Evolutionary conservation across 2,329 filamentous ascomycete species (phyloP).

Genomic region (Xylaria sp.): DNA sequence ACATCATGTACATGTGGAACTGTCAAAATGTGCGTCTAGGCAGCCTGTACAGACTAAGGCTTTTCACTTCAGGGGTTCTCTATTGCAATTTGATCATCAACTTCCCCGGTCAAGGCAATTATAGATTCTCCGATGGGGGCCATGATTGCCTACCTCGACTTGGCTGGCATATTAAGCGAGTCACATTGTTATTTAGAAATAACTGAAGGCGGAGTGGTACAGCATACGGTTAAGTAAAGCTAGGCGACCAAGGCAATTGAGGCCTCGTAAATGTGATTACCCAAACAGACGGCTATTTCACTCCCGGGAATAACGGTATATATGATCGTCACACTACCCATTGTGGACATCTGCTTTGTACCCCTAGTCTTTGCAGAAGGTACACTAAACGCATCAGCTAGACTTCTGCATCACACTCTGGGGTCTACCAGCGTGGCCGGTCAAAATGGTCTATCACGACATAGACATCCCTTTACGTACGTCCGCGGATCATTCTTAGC

Average conservation of each 20-base stretch:
- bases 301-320: background rate
- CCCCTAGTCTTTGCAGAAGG: background rate
- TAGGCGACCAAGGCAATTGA: background rate
- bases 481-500: background rate
- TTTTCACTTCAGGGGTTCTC: constrained; percentile 14
- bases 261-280: background rate
- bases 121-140: constrained; percentile 9
- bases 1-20: constrained; percentile 14
- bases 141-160: background rate
- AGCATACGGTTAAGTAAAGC: background rate
- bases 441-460: constrained; percentile 39
- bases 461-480: constrained; percentile 42
- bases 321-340: background rate
- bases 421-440: background rate
- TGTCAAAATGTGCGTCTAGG: background rate
- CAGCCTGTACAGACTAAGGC: constrained; percentile 1
- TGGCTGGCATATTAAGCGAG: background rate
- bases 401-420: background rate
- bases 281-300: background rate
- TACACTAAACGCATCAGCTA: background rate
- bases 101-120: constrained; percentile 17
- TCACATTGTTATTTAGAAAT: background rate
- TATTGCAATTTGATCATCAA: background rate
- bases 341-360: background rate
- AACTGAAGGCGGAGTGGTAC: background rate